Percentiles rank a stretch among this genome's conserved stretches.
phyloP scores from a whole-genome alignment of 331 rosid species.

The Malus hybrid region DNA sequence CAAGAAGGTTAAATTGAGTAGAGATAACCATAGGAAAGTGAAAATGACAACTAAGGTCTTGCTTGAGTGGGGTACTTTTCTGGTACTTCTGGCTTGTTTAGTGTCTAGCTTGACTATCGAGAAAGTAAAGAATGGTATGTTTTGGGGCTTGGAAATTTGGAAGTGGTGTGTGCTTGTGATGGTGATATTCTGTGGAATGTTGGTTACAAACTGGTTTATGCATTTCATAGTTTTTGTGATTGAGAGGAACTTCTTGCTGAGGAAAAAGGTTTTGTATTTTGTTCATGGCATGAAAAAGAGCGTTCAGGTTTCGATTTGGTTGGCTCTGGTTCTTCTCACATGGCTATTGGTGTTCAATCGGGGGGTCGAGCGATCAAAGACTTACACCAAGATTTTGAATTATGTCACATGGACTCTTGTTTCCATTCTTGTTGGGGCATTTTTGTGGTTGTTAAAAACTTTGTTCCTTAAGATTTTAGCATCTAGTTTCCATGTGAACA shows the following conservation, averaged over 20 bases:
- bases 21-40: constrained; percentile 37
- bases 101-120: constrained; percentile 48
- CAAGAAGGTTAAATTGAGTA: constrained; percentile 47
- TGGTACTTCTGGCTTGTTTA: constrained; percentile 37
- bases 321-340: constrained; percentile 57
- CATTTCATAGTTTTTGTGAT: constrained; percentile 62
- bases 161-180: constrained; percentile 71
- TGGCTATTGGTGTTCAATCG: constrained; percentile 61
- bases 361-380: constrained; percentile 37
- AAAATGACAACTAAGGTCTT: constrained; percentile 32
- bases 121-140: constrained; percentile 2
- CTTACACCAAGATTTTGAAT: constrained; percentile 29
- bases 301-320: constrained; percentile 67
- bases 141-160: constrained; percentile 73
- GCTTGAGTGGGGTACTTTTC: constrained; percentile 38
- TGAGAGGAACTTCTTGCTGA: constrained; percentile 70
- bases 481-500: constrained; percentile 66
- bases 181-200: constrained; percentile 76
- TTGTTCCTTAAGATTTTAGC: constrained; percentile 63
- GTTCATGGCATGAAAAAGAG: constrained; percentile 88
- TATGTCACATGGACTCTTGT: constrained; percentile 65
- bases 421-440: constrained; percentile 65
- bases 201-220: constrained; percentile 72
- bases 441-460: constrained; percentile 72
- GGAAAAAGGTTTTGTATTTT: constrained; percentile 82